Evolutionary conservation across 768 basidiomycete genomes (phyloP), one percentile per base, ranked within the genome.

Genomic region (Leccinum obscurum): DNA sequence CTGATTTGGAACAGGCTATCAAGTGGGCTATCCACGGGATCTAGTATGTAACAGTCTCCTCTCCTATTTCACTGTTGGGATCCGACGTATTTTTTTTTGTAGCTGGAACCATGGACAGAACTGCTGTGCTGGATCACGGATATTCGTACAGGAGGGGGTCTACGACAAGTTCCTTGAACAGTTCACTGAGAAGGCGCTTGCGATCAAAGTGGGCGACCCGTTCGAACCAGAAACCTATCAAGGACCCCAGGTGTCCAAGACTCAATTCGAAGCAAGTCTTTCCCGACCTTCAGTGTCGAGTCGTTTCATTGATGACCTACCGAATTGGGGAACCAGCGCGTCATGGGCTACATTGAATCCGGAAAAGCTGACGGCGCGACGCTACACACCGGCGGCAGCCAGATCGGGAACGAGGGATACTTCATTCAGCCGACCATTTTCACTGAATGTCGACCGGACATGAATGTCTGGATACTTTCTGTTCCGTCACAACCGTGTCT

Each of bases 371-470:
- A 55, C 0, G 60, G 61, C 15, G 61, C 61, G 9, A 62, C 24
- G 2, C 37, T 62, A 2, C 54, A 62, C 14, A 5, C 51, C 1
- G 61, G 61, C 10, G 61, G 61, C 5, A 24, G 48, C 15, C 60
- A 30, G 15, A 35, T 55, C 4, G 61, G 61, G 11, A 35, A 50
- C 26, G 60, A 62, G 20, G 61, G 61, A 1, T 62, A 55, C 34
- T 62, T 62, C 24, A 61, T 62, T 34, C 61, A 56, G 4, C 61
- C 61, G 26, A 62, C 61, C 32, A 62, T 62, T 41, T 62, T 62
- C 50, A 56, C 61, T 20, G 50, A 56, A 4, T 52, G 54, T 37
- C 49, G 32, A 37, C 59, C 61, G 3, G 30, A 62, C 6, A 62
- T 62, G 61, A 62, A 62, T 13, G 6, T 7, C 3, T 20, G 2